A percentile compares a stretch with the other conserved stretches of the same genome.
Evolutionary conservation across 441 rosid genomes (phyloP).

Genomic region (Eruca vesicaria): DNA sequence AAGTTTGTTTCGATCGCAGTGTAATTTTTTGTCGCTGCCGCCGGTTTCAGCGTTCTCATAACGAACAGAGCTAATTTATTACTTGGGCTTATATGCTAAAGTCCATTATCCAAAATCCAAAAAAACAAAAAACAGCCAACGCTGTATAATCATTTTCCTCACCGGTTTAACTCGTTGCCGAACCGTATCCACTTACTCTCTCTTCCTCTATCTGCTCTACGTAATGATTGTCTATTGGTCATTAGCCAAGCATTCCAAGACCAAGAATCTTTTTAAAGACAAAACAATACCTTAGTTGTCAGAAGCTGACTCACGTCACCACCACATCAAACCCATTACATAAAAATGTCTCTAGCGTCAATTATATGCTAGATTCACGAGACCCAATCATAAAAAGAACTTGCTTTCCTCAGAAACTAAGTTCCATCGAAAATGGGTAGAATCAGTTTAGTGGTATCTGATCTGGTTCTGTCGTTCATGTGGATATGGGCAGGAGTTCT

Average conservation of each 20-base stretch:
- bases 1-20: too few species aligned
- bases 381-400: neutral
- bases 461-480: constrained; percentile 68
- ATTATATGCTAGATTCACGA: neutral
- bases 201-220: neutral
- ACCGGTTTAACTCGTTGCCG: neutral
- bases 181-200: neutral
- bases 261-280: neutral
- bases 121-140: neutral
- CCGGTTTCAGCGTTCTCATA: too few species aligned
- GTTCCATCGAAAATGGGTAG: constrained; percentile 31
- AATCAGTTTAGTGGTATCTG: constrained; percentile 42
- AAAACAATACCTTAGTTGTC: neutral
- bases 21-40: too few species aligned
- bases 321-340: neutral
- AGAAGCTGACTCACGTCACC: neutral
- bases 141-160: neutral
- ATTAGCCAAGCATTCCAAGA: neutral
- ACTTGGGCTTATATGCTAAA: too few species aligned
- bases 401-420: neutral
- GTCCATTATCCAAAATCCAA: too few species aligned
- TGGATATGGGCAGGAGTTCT: constrained; percentile 76
- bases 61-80: too few species aligned
- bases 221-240: neutral
- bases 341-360: neutral